These are phyloP conservation scores for Austropuccinia psidii DNA, from an alignment of 1,284 basidiomycete species.

Conservation along the genomic window DNA sequence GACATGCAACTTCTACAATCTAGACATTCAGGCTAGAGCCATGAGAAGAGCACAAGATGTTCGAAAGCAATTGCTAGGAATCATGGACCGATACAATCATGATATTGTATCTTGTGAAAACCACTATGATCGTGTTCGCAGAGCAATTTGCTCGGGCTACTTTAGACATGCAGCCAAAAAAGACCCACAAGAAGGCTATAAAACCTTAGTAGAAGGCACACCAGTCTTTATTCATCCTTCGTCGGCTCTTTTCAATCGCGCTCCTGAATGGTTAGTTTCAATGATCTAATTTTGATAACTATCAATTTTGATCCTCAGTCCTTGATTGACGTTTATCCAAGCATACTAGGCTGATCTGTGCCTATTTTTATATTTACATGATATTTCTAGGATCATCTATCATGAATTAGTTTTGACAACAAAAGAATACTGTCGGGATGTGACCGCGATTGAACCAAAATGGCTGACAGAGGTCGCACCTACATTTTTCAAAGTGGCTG, in stretches of 20 bases:
- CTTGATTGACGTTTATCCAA: neutral
- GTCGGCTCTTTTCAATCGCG: conserved; percentile 90
- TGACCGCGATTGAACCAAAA: conserved; percentile 93
- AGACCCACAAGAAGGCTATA: conserved; percentile 65
- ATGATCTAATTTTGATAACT: too few species aligned
- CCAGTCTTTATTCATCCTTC: conserved; percentile 97
- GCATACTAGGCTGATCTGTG: neutral
- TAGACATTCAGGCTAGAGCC: conserved; percentile 76
- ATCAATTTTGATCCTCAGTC: neutral
- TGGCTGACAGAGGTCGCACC: conserved; percentile 98
- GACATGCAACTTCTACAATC: neutral
- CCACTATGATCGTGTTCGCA: conserved; percentile 86
- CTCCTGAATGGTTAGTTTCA: conserved; percentile 59
- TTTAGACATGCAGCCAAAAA: conserved; percentile 96
- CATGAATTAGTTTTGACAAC: conserved; percentile 67
- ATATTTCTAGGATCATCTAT: conserved; percentile 54
- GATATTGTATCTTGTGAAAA: conserved; percentile 83
- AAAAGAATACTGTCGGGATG: conserved; percentile 86
- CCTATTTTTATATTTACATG: neutral
- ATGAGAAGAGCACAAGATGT: conserved; percentile 98
- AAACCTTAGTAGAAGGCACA: conserved; percentile 87
- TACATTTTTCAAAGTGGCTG: conserved; percentile 94
- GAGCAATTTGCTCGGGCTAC: conserved; percentile 93
- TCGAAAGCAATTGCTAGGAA: conserved; percentile 89
- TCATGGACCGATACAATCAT: conserved; percentile 99